Evolutionary conservation across 306 rosid species (phyloP).

Genomic region (Lotus japonicus): DNA sequence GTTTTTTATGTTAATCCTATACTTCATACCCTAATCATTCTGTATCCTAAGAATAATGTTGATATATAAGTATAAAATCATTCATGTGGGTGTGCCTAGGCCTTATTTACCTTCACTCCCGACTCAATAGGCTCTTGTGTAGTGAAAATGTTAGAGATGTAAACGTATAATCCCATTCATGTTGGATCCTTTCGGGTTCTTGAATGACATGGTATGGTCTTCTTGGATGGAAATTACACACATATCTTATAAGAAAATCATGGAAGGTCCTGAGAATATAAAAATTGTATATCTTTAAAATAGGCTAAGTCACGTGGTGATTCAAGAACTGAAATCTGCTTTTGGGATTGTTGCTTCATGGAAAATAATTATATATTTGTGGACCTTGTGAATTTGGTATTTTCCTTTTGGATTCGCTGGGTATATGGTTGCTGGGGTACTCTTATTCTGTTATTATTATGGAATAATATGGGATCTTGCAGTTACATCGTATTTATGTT

Average conservation of each 20-base stretch:
- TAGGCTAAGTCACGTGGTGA: too few species aligned
- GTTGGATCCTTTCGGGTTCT: neutral
- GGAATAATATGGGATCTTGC: neutral
- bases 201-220: neutral
- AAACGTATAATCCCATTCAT: too few species aligned
- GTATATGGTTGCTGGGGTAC: neutral
- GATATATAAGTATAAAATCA: neutral
- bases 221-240: neutral
- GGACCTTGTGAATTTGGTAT: neutral
- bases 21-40: neutral
- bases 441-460: neutral
- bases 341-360: neutral
- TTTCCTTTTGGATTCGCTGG: neutral
- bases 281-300: too few species aligned
- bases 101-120: neutral
- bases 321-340: too few species aligned
- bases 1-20: neutral
- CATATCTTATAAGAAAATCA: too few species aligned
- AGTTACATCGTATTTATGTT: slow-evolving; percentile 2
- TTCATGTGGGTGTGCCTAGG: neutral
- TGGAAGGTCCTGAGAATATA: too few species aligned
- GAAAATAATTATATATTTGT: neutral
- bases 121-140: neutral
- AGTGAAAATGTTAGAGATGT: too few species aligned
- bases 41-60: too few species aligned